Evolutionary conservation across 228 moss, liverwort and hornwort species (phyloP), one percentile per base, ranked within the genome.

Genomic region (Sphagnum magellanicum): DNA sequence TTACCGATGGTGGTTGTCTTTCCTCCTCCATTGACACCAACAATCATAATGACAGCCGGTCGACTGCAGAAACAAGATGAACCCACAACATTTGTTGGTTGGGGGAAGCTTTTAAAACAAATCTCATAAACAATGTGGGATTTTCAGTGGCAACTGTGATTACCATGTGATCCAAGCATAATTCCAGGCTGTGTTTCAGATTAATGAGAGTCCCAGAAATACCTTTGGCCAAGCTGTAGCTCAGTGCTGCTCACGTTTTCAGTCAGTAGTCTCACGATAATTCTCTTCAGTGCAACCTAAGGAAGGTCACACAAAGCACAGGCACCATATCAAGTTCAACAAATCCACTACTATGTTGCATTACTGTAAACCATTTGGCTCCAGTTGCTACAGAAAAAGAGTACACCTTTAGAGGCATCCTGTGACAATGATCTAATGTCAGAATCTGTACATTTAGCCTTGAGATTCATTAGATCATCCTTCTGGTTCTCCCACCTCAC

Each of bases 11-110:
- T 93, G 58, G 97, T 97, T 11, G 97, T 97, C 79, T 97, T 97
- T 49, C 97, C 97, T 68, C 97, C 97, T 81, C 97, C 97, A 75
- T 97, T 97, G 10, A 97, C 97, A 59, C 97, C 97, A 52, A 93
- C 91, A 67, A 97, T 84, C 91, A 97, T 50, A n/a, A 97, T 76
- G 48, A 97, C 97, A 17, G 91, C 91, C 59, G 97, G 97, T 59
- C 89, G 86, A 73, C 92, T 95, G 89, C 75, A 86, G 67, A 65
- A 64, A 77, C 74, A 58, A 63, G 32, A 53, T 74, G 74, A 70
- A 51, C 64, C 14, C 74, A 74, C 67, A 63, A 51, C 9, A 63
- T 63, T 16, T 16, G 46, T 69, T 60, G 60, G 50, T 69, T 53
- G 51, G 67, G n/a, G 67, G 55, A 17, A 4, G 49, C 9, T 46